These are phyloP conservation scores for Phanerodontia chrysosporium DNA, from an alignment of 768 basidiomycete genomes.

Conservation along the genomic window DNA sequence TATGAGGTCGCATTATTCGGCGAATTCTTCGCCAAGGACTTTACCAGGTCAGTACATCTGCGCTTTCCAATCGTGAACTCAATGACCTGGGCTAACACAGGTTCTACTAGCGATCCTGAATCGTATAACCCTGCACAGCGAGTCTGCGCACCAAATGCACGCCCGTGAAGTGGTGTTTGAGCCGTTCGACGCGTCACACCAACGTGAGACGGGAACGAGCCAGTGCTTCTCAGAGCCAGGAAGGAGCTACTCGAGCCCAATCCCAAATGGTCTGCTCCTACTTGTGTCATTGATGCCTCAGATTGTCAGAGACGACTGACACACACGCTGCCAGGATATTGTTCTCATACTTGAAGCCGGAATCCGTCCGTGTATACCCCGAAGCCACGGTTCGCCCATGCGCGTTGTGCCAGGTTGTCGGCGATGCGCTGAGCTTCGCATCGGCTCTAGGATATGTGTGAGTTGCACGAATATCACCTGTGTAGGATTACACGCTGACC, in stretches of 20 bases:
- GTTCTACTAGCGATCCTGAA: constrained; percentile 60
- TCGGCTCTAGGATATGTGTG: constrained; percentile 76
- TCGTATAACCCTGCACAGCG: constrained; percentile 76
- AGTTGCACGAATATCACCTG: constrained; percentile 19
- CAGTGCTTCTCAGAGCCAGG: constrained; percentile 65
- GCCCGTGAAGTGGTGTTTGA: constrained; percentile 80
- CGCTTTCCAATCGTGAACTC: too few relatives aligned
- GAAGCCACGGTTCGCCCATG: constrained; percentile 86
- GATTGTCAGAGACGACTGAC: too few relatives aligned
- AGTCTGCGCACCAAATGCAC: constrained; percentile 71
- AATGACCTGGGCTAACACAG: too few relatives aligned
- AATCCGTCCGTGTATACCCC: constrained; percentile 77
- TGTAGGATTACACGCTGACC: background rate
- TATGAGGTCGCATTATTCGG: constrained; percentile 84
- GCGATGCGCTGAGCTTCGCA: constrained; percentile 78
- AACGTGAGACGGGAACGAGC: constrained; percentile 59
- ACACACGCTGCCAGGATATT: constrained; percentile 54
- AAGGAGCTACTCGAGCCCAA: constrained; percentile 65
- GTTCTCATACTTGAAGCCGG: constrained; percentile 79
- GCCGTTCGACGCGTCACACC: constrained; percentile 62
- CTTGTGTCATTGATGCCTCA: background rate
- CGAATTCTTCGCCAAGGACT: constrained; percentile 75
- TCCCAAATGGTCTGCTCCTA: constrained; percentile 53
- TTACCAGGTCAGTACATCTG: constrained; percentile 23
- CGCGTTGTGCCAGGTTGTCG: constrained; percentile 73